phyloP scores from a whole-genome alignment of 2,329 filamentous ascomycete species.

The Fusarium transvaalense region DNA sequence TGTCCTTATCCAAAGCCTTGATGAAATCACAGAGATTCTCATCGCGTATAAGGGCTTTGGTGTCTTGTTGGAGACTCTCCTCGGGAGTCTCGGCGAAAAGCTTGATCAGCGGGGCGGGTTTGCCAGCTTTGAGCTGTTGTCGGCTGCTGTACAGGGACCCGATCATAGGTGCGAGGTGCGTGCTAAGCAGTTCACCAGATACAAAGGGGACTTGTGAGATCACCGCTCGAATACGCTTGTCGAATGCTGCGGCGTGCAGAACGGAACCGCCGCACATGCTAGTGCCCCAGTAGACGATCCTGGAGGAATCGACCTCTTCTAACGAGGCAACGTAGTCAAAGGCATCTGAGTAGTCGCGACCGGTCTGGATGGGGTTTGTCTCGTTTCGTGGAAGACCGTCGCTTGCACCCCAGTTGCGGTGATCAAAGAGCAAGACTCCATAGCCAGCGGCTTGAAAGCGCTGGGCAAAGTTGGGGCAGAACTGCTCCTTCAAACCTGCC shows the following conservation, averaged over 20 bases:
- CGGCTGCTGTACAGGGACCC: not conserved
- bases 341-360: not conserved
- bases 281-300: not conserved
- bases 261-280: conserved; percentile 1
- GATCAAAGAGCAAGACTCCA: not conserved
- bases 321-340: not conserved
- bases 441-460: not conserved
- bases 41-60: not conserved
- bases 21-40: not conserved
- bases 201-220: not conserved
- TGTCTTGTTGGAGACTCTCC: no score
- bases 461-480: not conserved
- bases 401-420: conserved; percentile 1
- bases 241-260: not conserved
- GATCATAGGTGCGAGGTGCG: not conserved
- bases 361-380: not conserved
- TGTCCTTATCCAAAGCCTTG: not conserved
- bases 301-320: not conserved
- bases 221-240: not conserved
- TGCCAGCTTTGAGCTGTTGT: not conserved
- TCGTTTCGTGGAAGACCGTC: not conserved
- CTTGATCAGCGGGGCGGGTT: not conserved
- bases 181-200: not conserved
- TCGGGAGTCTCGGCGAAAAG: not conserved
- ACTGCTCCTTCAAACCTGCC: not conserved